These are phyloP conservation scores for Daldinia concentrica DNA, from an alignment of 495 filamentous ascomycete species.

Conservation along the genomic window DNA sequence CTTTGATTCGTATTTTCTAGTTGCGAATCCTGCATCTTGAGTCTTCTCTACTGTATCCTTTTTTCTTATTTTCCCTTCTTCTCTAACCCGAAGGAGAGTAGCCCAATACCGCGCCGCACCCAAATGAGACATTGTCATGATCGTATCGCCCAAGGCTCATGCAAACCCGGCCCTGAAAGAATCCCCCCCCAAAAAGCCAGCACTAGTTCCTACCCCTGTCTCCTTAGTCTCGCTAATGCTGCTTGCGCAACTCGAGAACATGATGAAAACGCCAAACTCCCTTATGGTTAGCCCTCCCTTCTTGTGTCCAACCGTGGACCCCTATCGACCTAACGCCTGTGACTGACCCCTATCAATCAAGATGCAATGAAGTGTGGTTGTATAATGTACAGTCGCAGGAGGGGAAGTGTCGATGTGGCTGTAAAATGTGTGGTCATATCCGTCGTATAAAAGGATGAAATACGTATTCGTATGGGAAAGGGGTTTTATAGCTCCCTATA, in stretches of 20 bases:
- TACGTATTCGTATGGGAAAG: slow-evolving; percentile 1
- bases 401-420: slow-evolving; percentile 6
- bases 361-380: slow-evolving; percentile 29
- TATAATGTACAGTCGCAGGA: slow-evolving; percentile 33
- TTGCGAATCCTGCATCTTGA: neutral
- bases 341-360: slow-evolving; percentile 16
- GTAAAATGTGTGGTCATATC: neutral
- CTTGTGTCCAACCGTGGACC: slow-evolving; percentile 28
- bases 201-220: neutral
- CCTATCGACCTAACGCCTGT: slow-evolving; percentile 26
- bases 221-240: neutral
- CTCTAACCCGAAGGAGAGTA: neutral
- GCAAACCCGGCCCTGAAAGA: neutral
- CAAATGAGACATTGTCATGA: slow-evolving; percentile 1
- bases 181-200: neutral
- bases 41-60: slow-evolving; percentile 3
- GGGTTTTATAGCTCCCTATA: slow-evolving; percentile 77
- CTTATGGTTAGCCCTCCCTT: neutral
- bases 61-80: neutral
- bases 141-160: neutral
- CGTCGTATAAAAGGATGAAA: neutral
- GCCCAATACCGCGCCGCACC: neutral
- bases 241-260: neutral
- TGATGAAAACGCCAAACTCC: slow-evolving; percentile 1
- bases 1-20: neutral